Conservation (phyloP, 495 filamentous ascomycete genomes). For the Penicillium bovifimosum region DNA sequence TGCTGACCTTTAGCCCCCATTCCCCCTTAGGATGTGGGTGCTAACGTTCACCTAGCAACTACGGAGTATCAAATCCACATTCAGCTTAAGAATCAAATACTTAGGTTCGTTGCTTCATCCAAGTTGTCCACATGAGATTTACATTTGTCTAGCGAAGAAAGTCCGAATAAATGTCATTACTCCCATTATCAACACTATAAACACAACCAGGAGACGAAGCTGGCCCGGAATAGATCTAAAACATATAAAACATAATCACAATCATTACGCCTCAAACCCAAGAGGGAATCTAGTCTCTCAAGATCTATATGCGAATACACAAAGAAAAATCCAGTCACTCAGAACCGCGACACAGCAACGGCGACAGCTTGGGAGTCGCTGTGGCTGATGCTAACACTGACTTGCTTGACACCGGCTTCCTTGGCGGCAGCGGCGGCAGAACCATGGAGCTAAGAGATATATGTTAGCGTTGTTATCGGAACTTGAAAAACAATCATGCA, state of each 20-base stretch:
- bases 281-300: background rate
- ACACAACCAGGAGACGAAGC: slow-evolving; percentile 31
- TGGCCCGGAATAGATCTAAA: slow-evolving; percentile 21
- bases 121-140: background rate
- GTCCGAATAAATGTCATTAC: slow-evolving; percentile 24
- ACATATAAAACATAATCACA: slow-evolving; percentile 31
- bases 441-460: slow-evolving; percentile 63
- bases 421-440: slow-evolving; percentile 74
- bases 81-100: no score
- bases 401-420: slow-evolving; percentile 75
- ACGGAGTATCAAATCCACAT: no score
- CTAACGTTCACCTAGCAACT: no score
- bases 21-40: no score
- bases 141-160: background rate
- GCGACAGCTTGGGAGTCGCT: slow-evolving; percentile 88
- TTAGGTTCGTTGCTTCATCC: no score
- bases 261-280: slow-evolving; percentile 28
- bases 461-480: slow-evolving; percentile 29
- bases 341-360: slow-evolving; percentile 78
- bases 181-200: slow-evolving; percentile 34
- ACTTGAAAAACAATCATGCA: slow-evolving; percentile 7
- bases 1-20: no score
- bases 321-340: slow-evolving; percentile 15
- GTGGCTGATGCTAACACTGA: slow-evolving; percentile 92
- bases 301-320: slow-evolving; percentile 10